These are phyloP conservation scores for Nakazawaea ambrosiae DNA, from an alignment of 805 yeast species.

Conservation along the genomic window DNA sequence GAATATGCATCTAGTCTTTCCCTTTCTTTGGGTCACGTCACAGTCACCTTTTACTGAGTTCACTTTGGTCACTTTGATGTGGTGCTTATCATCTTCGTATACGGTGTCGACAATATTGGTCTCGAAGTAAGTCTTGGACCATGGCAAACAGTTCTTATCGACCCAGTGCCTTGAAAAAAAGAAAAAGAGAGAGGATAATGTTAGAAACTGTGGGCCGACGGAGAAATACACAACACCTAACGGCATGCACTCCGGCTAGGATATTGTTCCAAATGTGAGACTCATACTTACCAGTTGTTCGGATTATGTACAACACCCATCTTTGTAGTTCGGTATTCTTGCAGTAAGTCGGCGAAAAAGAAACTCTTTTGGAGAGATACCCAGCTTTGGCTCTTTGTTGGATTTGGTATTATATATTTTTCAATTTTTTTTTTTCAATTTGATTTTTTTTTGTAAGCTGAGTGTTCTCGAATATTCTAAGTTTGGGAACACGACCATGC, in stretches of 20 bases:
- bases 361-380: too few species aligned
- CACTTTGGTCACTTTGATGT: slow-evolving; percentile 21
- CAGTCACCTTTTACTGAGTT: slow-evolving; percentile 61
- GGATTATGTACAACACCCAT: slow-evolving; percentile 79
- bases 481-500: too few species aligned
- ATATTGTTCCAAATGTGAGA: neutral
- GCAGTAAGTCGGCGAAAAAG: too few species aligned
- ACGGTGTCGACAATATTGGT: slow-evolving; percentile 43
- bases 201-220: neutral
- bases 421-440: too few species aligned
- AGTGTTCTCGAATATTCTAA: neutral
- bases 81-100: slow-evolving; percentile 1
- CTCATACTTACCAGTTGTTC: slow-evolving; percentile 57
- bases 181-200: too few species aligned
- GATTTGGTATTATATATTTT: too few species aligned
- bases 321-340: neutral
- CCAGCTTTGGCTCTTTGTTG: too few species aligned
- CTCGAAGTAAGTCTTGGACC: slow-evolving; percentile 77
- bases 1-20: slow-evolving; percentile 68
- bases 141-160: slow-evolving; percentile 89
- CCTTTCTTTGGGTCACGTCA: slow-evolving; percentile 79
- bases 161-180: slow-evolving; percentile 91
- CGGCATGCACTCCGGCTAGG: too few species aligned
- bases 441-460: neutral
- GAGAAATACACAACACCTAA: neutral